Evolutionary conservation across 177 flowering plant species (phyloP).

Genomic region (Tripterygium wilfordii): DNA sequence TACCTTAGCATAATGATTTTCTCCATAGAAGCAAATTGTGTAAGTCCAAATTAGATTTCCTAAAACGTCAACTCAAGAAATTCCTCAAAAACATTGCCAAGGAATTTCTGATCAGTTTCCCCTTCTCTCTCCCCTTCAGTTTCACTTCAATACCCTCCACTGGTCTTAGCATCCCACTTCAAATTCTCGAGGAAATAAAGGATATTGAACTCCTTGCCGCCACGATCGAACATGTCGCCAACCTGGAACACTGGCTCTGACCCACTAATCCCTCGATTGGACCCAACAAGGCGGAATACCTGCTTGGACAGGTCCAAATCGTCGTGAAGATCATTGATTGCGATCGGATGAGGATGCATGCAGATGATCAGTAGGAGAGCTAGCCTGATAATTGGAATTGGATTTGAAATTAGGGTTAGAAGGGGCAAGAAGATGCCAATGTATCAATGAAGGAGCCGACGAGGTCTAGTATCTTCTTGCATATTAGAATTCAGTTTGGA

Average conservation of each 20-base stretch:
- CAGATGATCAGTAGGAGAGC: conserved; percentile 3
- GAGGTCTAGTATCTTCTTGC: conserved; percentile 31
- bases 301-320: conserved; percentile 66
- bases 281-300: conserved; percentile 53
- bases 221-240: conserved; percentile 94
- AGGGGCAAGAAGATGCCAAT: conserved; percentile 51
- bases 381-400: background rate
- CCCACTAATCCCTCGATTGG: conserved; percentile 64
- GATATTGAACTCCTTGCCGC: conserved; percentile 74
- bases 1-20: no score
- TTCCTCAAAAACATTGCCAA: no score
- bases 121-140: conserved; percentile 94
- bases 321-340: conserved; percentile 92
- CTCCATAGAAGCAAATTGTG: no score
- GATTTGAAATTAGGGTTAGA: no score
- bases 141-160: conserved; percentile 58
- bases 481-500: conserved; percentile 2
- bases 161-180: conserved; percentile 55
- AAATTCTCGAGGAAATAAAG: conserved; percentile 76
- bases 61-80: no score
- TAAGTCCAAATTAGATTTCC: no score
- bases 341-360: conserved; percentile 85
- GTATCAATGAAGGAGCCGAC: conserved; percentile 64
- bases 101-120: no score
- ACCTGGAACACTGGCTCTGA: conserved; percentile 73